Evolutionary conservation across 331 rosid genomes (phyloP).

Genomic region (Arachis monticola): DNA sequence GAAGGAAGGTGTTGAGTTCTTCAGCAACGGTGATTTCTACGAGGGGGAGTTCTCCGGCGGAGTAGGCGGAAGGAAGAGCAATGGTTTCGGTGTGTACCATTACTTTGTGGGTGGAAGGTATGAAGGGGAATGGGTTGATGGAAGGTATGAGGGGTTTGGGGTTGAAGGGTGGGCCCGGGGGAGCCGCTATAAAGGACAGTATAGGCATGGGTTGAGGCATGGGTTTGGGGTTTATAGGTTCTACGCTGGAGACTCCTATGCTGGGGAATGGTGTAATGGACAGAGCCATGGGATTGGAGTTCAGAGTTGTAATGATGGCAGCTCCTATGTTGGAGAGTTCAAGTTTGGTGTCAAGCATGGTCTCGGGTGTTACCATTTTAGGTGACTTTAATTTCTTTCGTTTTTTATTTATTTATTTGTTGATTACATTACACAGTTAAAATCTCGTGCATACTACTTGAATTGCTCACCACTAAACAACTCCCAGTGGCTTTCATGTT

Average conservation of each 20-base stretch:
- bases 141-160: slow-evolving; percentile 78
- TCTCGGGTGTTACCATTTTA: slow-evolving; percentile 81
- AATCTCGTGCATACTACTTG: too few relatives aligned
- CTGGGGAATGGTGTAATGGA: slow-evolving; percentile 90
- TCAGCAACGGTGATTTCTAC: slow-evolving; percentile 83
- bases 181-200: slow-evolving; percentile 74
- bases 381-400: slow-evolving; percentile 47
- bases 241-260: slow-evolving; percentile 76
- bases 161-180: slow-evolving; percentile 89
- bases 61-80: slow-evolving; percentile 57
- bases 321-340: slow-evolving; percentile 81
- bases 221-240: slow-evolving; percentile 81
- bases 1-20: slow-evolving; percentile 77
- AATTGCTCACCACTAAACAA: too few relatives aligned
- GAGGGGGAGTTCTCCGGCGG: slow-evolving; percentile 66
- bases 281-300: slow-evolving; percentile 89
- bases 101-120: slow-evolving; percentile 74
- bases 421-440: too few relatives aligned
- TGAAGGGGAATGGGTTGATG: slow-evolving; percentile 94
- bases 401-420: too few relatives aligned
- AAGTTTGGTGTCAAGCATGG: slow-evolving; percentile 87
- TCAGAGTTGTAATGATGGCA: slow-evolving; percentile 80
- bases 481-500: neutral
- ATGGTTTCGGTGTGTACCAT: slow-evolving; percentile 88
- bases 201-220: slow-evolving; percentile 76